These are phyloP conservation scores for Passalora sequoiae DNA, from an alignment of 2,329 filamentous ascomycete species.

Conservation along the genomic window DNA sequence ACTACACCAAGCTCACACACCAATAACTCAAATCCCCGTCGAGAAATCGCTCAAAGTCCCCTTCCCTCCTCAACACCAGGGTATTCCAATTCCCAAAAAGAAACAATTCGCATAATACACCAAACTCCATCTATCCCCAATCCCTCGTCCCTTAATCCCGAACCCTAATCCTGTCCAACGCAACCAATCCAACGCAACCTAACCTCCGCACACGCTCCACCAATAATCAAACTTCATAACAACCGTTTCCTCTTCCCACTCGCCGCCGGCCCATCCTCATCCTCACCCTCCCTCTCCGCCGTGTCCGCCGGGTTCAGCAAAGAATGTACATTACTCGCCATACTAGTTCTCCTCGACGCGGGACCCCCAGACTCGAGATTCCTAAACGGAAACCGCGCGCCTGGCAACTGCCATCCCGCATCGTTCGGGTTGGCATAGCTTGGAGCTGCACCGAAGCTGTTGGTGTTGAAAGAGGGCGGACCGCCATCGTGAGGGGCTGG, in stretches of 20 bases:
- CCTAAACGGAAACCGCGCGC: constrained; percentile 46
- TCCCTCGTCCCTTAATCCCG: not conserved
- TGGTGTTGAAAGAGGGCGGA: constrained; percentile 40
- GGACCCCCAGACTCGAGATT: constrained; percentile 51
- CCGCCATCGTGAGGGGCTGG: constrained; percentile 44
- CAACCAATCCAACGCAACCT: too few relatives aligned
- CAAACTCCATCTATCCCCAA: too few relatives aligned
- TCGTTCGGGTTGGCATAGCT: constrained; percentile 49
- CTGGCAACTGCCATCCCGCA: constrained; percentile 53
- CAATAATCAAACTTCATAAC: constrained; percentile 33
- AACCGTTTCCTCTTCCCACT: constrained; percentile 59
- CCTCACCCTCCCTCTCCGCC: constrained; percentile 60
- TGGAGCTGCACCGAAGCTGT: constrained; percentile 48
- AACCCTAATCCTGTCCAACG: not conserved
- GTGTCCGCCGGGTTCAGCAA: constrained; percentile 65
- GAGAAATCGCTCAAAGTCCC: too few relatives aligned
- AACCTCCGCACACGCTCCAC: not conserved
- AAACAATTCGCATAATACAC: too few relatives aligned
- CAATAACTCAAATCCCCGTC: too few relatives aligned
- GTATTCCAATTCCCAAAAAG: too few relatives aligned
- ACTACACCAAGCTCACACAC: too few relatives aligned
- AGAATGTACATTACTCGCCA: constrained; percentile 65
- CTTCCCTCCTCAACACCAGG: too few relatives aligned
- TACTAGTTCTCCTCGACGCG: constrained; percentile 63
- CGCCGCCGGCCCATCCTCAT: constrained; percentile 54